Percentiles rank a stretch among this genome's conserved stretches.
These are phyloP conservation scores for Chytriomyces confervae DNA, from an alignment of 192 early-diverging fungal species.

Conservation along the genomic window DNA sequence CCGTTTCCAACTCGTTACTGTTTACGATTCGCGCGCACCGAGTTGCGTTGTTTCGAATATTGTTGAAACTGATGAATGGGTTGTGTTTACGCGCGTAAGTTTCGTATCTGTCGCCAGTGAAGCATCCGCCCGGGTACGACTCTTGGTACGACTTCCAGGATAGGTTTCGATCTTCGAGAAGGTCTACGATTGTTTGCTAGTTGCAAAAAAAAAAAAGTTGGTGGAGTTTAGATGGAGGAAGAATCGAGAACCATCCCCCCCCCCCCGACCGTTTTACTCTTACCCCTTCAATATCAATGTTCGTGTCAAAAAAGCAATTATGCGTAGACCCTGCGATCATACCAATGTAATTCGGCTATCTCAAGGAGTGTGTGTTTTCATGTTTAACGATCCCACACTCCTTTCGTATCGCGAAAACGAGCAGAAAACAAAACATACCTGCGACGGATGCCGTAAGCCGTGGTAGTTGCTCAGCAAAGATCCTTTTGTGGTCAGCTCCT, in stretches of 20 bases:
- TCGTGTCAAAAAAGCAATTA: constrained; percentile 52
- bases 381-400: no score
- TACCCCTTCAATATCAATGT: constrained; percentile 49
- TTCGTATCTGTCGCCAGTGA: constrained; percentile 35
- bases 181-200: constrained; percentile 49
- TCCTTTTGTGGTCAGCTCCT: constrained; percentile 41
- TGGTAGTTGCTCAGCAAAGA: constrained; percentile 62
- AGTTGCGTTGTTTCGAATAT: constrained; percentile 57
- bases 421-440: constrained; percentile 23
- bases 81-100: constrained; percentile 74
- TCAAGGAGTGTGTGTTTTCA: no score
- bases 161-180: constrained; percentile 58
- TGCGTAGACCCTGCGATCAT: constrained; percentile 54
- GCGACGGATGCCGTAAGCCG: constrained; percentile 64
- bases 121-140: constrained; percentile 60
- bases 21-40: constrained; percentile 70
- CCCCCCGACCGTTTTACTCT: neutral
- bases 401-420: no score
- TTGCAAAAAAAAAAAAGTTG: neutral
- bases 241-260: neutral
- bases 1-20: constrained; percentile 56
- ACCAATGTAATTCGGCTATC: constrained; percentile 70
- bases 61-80: constrained; percentile 66
- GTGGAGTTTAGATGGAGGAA: neutral
- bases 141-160: constrained; percentile 72